These are phyloP conservation scores for Paramecium caudatum DNA, from an alignment of 73 alveolate species.

Conservation along the genomic window DNA sequence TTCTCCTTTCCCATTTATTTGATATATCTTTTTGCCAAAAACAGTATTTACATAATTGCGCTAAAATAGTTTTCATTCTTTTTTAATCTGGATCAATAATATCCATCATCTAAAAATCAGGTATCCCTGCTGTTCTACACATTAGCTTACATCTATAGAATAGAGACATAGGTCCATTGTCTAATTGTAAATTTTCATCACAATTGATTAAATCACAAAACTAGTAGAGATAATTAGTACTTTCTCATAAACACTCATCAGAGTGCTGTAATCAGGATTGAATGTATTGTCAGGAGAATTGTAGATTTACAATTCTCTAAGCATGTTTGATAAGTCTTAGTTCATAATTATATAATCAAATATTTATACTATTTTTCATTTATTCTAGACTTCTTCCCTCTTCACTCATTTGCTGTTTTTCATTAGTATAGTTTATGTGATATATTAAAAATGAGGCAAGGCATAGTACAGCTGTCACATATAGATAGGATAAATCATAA, in stretches of 20 bases:
- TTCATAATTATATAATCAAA: background rate
- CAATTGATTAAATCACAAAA: conserved; percentile 20
- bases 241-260: background rate
- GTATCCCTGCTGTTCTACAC: conserved; percentile 34
- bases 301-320: conserved; percentile 31
- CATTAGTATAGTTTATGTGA: too few relatives aligned
- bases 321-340: background rate
- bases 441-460: conserved; percentile 16
- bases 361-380: too few relatives aligned
- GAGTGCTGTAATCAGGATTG: conserved; percentile 2
- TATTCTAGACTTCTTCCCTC: too few relatives aligned
- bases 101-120: conserved; percentile 31
- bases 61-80: background rate
- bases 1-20: conserved; percentile 26
- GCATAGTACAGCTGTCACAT: background rate
- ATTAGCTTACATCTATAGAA: conserved; percentile 29
- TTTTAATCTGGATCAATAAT: conserved; percentile 48
- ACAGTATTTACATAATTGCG: conserved; percentile 36
- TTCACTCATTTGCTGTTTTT: too few relatives aligned
- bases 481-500: conserved; percentile 19
- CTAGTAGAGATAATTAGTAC: background rate
- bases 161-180: background rate
- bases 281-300: background rate
- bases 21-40: background rate
- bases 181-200: conserved; percentile 30